Evolutionary conservation across 768 basidiomycete species (phyloP), one percentile per base, ranked within the genome.

Genomic region (Pleurotus salmoneostramineus): DNA sequence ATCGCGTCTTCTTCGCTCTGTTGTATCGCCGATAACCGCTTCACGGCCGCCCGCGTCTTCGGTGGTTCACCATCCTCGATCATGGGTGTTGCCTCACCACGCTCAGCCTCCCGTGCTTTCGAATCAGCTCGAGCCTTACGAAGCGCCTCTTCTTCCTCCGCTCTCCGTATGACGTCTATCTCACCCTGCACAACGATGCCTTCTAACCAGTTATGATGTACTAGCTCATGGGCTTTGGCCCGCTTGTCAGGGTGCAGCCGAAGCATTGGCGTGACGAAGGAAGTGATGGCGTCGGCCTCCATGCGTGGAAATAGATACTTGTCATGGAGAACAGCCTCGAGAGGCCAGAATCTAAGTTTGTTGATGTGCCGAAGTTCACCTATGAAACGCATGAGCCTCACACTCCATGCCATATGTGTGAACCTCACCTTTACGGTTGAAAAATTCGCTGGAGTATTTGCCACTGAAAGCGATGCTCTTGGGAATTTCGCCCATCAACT

Each of bases 391-490:
- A 12, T 43, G 3, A 42, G 50, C 35, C 17, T 32, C 44, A 27
- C 46, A 50, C 37, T 32, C 58, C 33, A 61, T 44, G 40, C 4
- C 32, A 56, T 21, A 37, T 34, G 12, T 10, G n/a, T 10, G 43
- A 17, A 32, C 70, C 80, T 48, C 56, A 92, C 95, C 95, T 83
- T 89, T 89, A n/a, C 95, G 85, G 63, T 88, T 98, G 77, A 99
- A 98, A 67, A 97, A 95, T 68, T 98, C 95, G 47, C 84, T 83
- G 60, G 87, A 89, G 74, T 97, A 98, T 70, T 95, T 98, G 27
- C 96, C 96, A 5, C 85, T 82, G 65, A 96, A 84, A 2, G 94
- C 94, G 43, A 98, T 75, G 49, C 77, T 77, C 66, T 85, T 86
- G 1, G 94, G 93, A 43, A 96, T 81, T 63, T 97, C 93, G 45